These are phyloP conservation scores for Fusarium succisae DNA, from an alignment of 2,329 filamentous ascomycete genomes.

Conservation along the genomic window DNA sequence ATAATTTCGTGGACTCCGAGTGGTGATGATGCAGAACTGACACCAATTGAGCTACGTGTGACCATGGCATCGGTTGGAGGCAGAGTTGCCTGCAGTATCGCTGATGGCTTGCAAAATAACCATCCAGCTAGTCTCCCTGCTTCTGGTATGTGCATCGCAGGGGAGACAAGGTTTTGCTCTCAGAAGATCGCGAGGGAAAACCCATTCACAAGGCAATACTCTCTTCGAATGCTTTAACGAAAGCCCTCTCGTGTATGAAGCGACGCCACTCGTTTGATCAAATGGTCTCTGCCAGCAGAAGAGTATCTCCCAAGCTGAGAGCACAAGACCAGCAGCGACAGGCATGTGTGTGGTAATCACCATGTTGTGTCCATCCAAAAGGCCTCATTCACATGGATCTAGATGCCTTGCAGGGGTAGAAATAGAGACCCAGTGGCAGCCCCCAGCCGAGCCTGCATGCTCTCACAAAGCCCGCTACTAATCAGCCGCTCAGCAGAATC, in stretches of 20 bases:
- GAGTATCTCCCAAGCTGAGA: background rate
- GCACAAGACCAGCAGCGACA: background rate
- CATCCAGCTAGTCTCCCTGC: background rate
- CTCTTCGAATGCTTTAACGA: slow-evolving; percentile 10
- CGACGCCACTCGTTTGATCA: background rate
- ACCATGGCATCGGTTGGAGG: slow-evolving; percentile 36
- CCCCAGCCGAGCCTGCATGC: slow-evolving; percentile 20
- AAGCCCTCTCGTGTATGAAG: background rate
- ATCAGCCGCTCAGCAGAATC: slow-evolving; percentile 37
- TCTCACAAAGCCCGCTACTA: slow-evolving; percentile 25
- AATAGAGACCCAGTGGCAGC: background rate
- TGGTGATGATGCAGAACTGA: slow-evolving; percentile 15
- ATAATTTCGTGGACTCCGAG: slow-evolving; percentile 22
- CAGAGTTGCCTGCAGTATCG: slow-evolving; percentile 31
- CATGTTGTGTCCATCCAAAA: background rate
- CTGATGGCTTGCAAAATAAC: slow-evolving; percentile 12
- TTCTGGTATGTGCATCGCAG: background rate
- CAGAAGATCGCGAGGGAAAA: background rate
- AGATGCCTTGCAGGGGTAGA: slow-evolving; percentile 11
- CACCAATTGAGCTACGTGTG: slow-evolving; percentile 37
- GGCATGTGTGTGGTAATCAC: background rate
- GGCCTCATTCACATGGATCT: slow-evolving; percentile 2
- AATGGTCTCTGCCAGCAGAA: background rate
- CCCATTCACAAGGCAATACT: slow-evolving; percentile 6
- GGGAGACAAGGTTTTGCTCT: background rate